These are phyloP conservation scores for Yarrowia sp. DNA, from an alignment of 805 yeast species.

Conservation along the genomic window DNA sequence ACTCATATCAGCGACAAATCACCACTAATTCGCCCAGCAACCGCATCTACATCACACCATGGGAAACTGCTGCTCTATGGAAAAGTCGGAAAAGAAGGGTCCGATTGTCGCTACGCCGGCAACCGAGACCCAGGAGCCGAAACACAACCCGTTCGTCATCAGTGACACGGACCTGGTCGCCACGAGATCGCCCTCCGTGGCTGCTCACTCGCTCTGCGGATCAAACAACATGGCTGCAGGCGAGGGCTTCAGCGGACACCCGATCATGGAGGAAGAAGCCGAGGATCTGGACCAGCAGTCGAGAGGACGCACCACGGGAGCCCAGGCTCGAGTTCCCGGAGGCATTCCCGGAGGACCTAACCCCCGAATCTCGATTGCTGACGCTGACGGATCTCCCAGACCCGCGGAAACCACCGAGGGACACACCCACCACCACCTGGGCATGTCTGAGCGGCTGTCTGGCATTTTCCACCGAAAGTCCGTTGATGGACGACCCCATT, in stretches of 20 bases:
- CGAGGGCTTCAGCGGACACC: not conserved
- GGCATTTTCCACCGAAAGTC: slow-evolving; percentile 5
- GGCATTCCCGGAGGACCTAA: not conserved
- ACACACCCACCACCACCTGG: not conserved
- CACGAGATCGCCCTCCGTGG: not conserved
- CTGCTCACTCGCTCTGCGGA: slow-evolving; percentile 2
- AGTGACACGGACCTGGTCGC: slow-evolving; percentile 18
- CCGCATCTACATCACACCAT: not conserved
- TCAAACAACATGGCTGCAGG: not conserved
- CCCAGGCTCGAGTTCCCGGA: not conserved
- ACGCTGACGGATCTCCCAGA: slow-evolving; percentile 3
- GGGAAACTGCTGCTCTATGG: slow-evolving; percentile 25
- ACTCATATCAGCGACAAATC: not conserved
- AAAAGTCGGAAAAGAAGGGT: slow-evolving; percentile 10
- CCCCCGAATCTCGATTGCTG: not conserved
- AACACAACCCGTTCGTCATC: slow-evolving; percentile 16
- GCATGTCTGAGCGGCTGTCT: slow-evolving; percentile 11
- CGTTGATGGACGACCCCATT: slow-evolving; percentile 9
- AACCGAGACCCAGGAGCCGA: not conserved
- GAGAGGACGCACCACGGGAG: not conserved
- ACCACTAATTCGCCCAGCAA: no score
- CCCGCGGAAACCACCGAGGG: not conserved
- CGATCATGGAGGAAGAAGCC: not conserved
- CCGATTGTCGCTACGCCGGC: slow-evolving; percentile 9
- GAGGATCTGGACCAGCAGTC: not conserved